phyloP scores from a whole-genome alignment of 108 stramenopile genomes.

The Skeletonema marinoi region DNA sequence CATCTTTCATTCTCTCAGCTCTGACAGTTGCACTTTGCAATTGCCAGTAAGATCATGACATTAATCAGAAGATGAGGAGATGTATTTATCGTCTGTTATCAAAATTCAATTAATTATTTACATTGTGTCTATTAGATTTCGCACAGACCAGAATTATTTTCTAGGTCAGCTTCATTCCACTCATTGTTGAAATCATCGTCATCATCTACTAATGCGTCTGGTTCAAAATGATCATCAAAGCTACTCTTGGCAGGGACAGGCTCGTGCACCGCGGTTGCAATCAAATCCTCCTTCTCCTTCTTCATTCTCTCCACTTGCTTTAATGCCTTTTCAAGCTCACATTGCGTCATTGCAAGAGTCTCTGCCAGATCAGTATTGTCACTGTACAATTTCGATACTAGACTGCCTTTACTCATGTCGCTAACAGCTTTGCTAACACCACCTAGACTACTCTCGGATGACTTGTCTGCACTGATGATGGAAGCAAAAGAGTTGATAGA shows the following conservation, averaged over 20 bases:
- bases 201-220: neutral
- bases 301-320: conserved; percentile 7
- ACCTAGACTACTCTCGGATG: neutral
- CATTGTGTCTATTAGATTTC: neutral
- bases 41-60: neutral
- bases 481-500: neutral
- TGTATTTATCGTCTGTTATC: neutral
- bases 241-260: neutral
- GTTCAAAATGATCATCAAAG: neutral
- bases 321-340: conserved; percentile 16
- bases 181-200: neutral
- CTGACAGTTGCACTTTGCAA: neutral
- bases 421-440: neutral
- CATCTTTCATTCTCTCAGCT: too few relatives aligned
- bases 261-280: neutral
- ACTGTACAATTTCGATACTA: conserved; percentile 14
- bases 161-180: neutral
- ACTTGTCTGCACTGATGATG: neutral
- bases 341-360: conserved; percentile 12
- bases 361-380: conserved; percentile 20
- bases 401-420: neutral
- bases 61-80: neutral
- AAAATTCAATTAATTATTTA: neutral
- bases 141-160: neutral
- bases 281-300: conserved; percentile 3